phyloP scores from a whole-genome alignment of 179 eudicot species.

The Amaranthus tricolor region DNA sequence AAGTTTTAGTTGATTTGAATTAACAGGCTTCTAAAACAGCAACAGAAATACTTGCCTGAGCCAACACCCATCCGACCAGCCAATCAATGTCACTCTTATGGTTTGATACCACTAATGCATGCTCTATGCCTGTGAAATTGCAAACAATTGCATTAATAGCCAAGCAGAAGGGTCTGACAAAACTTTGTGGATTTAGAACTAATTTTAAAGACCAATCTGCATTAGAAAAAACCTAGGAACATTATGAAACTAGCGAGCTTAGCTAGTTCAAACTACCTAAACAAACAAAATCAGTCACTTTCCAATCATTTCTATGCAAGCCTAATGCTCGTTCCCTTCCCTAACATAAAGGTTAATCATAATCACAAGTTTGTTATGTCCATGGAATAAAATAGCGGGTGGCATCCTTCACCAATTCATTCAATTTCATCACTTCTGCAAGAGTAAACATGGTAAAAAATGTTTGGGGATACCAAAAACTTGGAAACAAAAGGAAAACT shows the following conservation, averaged over 20 bases:
- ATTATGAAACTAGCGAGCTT: not conserved
- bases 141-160: not conserved
- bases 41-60: conserved; percentile 41
- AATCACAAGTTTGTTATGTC: too few relatives aligned
- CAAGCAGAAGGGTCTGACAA: not conserved
- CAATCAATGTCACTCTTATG: conserved; percentile 46
- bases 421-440: too few relatives aligned
- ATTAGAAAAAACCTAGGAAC: not conserved
- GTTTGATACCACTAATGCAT: conserved; percentile 34
- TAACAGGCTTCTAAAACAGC: not conserved
- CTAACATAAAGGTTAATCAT: not conserved
- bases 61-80: conserved; percentile 48
- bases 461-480: too few relatives aligned
- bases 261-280: not conserved
- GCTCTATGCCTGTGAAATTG: conserved; percentile 33
- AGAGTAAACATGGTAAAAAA: too few relatives aligned
- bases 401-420: too few relatives aligned
- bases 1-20: not conserved
- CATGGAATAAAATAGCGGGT: too few relatives aligned
- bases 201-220: not conserved
- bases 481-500: too few relatives aligned
- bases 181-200: not conserved
- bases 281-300: not conserved
- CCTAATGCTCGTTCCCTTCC: not conserved
- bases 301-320: not conserved